phyloP scores from a whole-genome alignment of 2,329 filamentous ascomycete genomes.

The Pseudocercospora eumusae region DNA sequence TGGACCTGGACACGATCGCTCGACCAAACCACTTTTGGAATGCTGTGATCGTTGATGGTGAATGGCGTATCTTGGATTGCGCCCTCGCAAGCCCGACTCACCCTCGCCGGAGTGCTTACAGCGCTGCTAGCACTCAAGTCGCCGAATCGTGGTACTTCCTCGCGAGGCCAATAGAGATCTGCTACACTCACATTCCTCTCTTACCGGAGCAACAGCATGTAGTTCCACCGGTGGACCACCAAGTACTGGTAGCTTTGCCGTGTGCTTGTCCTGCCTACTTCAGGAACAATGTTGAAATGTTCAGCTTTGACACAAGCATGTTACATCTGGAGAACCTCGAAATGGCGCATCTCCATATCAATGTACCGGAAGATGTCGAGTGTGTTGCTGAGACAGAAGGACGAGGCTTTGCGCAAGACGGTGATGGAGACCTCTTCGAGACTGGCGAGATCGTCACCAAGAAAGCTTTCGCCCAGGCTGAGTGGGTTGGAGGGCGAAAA shows the following conservation, averaged over 20 bases:
- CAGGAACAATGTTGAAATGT: constrained; percentile 74
- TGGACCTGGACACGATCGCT: constrained; percentile 79
- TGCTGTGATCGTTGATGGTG: constrained; percentile 83
- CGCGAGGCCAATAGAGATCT: constrained; percentile 81
- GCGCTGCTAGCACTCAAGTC: constrained; percentile 65
- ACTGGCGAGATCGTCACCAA: constrained; percentile 85
- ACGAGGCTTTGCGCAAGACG: constrained; percentile 74
- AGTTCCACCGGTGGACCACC: constrained; percentile 81
- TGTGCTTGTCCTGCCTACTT: constrained; percentile 87
- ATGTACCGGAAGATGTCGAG: constrained; percentile 86
- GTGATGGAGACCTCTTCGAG: constrained; percentile 90
- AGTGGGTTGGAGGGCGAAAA: constrained; percentile 86
- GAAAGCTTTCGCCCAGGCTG: constrained; percentile 82
- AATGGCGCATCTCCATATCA: constrained; percentile 85
- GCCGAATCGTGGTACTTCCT: constrained; percentile 95
- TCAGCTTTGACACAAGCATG: constrained; percentile 87
- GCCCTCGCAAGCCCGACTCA: constrained; percentile 90
- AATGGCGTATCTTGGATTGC: constrained; percentile 96
- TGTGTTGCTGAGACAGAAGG: constrained; percentile 90
- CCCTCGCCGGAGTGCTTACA: constrained; percentile 75
- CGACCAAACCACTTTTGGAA: constrained; percentile 98
- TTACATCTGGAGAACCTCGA: constrained; percentile 87
- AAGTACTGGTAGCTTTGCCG: constrained; percentile 82
- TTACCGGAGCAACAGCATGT: constrained; percentile 89
- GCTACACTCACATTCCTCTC: constrained; percentile 93